Base-by-base conservation (phyloP, 495 filamentous ascomycete genomes). In the Xylaria longipes region DNA sequence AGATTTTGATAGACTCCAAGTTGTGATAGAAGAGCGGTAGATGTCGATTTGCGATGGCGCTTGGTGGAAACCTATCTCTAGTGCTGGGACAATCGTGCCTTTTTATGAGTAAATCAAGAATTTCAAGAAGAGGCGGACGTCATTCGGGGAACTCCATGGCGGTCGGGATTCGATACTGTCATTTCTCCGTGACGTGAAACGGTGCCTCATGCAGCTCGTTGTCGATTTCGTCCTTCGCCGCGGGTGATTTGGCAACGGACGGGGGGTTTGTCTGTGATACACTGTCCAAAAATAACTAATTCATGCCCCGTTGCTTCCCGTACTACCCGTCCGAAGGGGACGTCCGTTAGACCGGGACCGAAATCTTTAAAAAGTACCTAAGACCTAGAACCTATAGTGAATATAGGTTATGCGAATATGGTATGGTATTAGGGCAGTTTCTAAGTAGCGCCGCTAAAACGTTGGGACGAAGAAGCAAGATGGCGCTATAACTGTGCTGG, bases 261-360 rank as follows among this genome's bases (percentile, higher is more conserved):
- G 2, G 35, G 35, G 29, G 54, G 17, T 8, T 50, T 50, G 57
- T 62, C 56, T 69, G 54, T 69, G 41, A 48, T 45, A 61, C 66
- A 15, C 56, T 60, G 56, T 37, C 56, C 56, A 61, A 61, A 61
- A 69, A 69, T 69, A 69, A 29, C 20, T 43, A 37, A n/a, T 45
- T 54, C 46, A 54, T 43, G 25, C 41, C 41, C 25, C 27, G 35
- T 35, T 33, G 15, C 4, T 45, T 33, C 37, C 1, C 7, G 29
- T 7, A 57, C 37, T 45, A 61, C 43, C 15, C 68, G 41, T 69
- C 68, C 68, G 57, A 58, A 69, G 68, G 68, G 68, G 68, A 63
- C 57, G 57, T 69, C 68, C 68, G 54, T 35, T 35, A 17, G 46
- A 31, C 33, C 54, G 56, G 57, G 31, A 69, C 43, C 68, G 54